Percentiles rank a stretch among this genome's conserved stretches.
Evolutionary conservation across 1,139 yeast species (phyloP).

Genomic region (Lodderomyces jiufengensis): DNA sequence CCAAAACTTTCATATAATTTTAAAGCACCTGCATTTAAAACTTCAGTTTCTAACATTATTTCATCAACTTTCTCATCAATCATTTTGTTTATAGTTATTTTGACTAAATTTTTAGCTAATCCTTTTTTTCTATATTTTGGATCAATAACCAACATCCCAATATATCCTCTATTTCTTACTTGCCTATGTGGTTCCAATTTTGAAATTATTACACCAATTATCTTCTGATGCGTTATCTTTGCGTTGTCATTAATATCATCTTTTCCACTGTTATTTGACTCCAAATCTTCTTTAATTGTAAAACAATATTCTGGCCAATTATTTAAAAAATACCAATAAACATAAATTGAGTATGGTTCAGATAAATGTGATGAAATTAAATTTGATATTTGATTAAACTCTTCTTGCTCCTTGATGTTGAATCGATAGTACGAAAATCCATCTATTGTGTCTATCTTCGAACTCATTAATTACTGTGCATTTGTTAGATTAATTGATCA

Average conservation of each 20-base stretch:
- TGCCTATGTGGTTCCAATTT: constrained; percentile 78
- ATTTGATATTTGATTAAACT: constrained; percentile 29
- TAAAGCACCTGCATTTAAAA: constrained; percentile 73
- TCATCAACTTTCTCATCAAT: constrained; percentile 68
- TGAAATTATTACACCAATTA: constrained; percentile 82
- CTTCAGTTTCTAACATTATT: constrained; percentile 88
- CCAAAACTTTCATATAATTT: constrained; percentile 82
- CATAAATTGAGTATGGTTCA: constrained; percentile 48
- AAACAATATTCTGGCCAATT: constrained; percentile 48
- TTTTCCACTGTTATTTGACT: too few species aligned
- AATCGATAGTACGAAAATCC: constrained; percentile 22
- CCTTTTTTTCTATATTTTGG: constrained; percentile 70
- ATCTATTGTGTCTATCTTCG: constrained; percentile 11
- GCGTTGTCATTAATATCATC: too few species aligned
- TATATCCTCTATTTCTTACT: constrained; percentile 76
- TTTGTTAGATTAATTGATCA: too few species aligned
- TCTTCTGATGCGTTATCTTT: constrained; percentile 5
- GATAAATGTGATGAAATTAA: constrained; percentile 37
- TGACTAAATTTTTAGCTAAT: constrained; percentile 72
- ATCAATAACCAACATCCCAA: constrained; percentile 92
- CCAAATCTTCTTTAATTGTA: constrained; percentile 25
- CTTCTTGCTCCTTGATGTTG: constrained; percentile 22
- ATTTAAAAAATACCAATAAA: constrained; percentile 47
- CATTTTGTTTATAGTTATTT: constrained; percentile 65
- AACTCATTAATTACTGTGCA: too few species aligned